Evolutionary conservation across 176 grass and related monocot species (phyloP), one percentile per base, ranked within the genome.

Genomic region (Paspalum notatum): DNA sequence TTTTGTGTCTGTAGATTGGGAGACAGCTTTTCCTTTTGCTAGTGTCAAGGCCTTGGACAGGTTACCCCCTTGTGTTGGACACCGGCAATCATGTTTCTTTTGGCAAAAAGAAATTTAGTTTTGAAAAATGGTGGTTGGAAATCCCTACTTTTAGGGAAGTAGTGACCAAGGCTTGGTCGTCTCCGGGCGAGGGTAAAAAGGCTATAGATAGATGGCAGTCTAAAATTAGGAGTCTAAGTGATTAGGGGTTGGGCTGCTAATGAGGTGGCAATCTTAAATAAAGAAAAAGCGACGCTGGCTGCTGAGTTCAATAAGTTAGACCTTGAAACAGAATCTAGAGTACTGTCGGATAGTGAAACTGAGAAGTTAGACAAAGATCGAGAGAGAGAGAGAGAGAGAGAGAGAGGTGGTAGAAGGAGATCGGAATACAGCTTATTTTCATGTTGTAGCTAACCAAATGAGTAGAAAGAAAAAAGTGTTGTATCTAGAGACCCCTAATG

Each of bases 71-170:
- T 0, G 0, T 60, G 0, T 0, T 60, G 0, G 22, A 60, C 5
- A 5, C 10, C 1, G 57, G 57, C 0, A 2, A 5, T 12, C 26
- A 37, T 2, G 37, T 27, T 12, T 15, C 1, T 1, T 62, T 62
- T 62, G 59, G 25, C 2, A 62, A 62, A 14, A 62, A 62, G 4
- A 14, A 12, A 1, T 62, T 62, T 15, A 27, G 59, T 0, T 62
- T 62, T 32, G 59, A 62, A 6, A 62, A 62, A 32, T 62, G 59
- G 59, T 27, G 59, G 59, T 1, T 67, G 0, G 18, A 44, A 22
- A 12, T 10, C 1, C 0, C 2, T 0, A 5, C 18, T 0, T n/a
- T 67, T n/a, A 22, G 0, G 0, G 3, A 21, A 8, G 8, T 67
- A 0, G 40, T 67, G 0, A 3, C 1, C 0, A 43, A 12, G 0